Conservation (phyloP, 2,329 filamentous ascomycete species). For the Daldinia sp. region DNA sequence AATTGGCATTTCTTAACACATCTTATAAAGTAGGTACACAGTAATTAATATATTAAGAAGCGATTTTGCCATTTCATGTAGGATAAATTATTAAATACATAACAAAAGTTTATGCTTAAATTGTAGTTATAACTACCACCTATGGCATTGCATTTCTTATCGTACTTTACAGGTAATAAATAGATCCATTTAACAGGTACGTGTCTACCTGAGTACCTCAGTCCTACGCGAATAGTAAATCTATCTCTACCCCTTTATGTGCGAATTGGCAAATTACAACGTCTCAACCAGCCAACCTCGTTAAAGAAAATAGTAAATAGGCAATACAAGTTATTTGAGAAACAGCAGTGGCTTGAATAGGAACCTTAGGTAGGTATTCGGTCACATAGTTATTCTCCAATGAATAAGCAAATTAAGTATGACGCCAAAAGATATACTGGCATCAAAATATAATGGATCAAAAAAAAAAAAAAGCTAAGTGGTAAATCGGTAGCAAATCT, state of each 20-base stretch:
- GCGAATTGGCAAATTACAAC: background rate
- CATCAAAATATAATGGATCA: slow-evolving; percentile 20
- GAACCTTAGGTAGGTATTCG: background rate
- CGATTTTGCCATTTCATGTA: background rate
- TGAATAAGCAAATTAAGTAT: background rate
- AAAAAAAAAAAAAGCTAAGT: slow-evolving; percentile 6
- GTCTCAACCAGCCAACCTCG: background rate
- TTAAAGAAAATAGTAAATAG: background rate
- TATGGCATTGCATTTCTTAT: no score
- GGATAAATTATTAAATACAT: no score
- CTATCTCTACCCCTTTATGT: background rate
- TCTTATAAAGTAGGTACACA: no score
- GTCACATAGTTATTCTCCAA: background rate
- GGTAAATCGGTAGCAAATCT: slow-evolving; percentile 6
- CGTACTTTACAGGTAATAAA: no score
- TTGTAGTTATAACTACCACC: no score
- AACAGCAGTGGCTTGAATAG: background rate
- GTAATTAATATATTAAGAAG: no score
- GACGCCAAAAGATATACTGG: slow-evolving; percentile 1
- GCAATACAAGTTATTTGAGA: no score
- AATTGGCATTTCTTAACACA: background rate
- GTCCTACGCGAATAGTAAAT: background rate
- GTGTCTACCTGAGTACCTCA: no score
- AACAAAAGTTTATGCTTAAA: no score
- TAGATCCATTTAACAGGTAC: no score